Evolutionary conservation across 108 stramenopile genomes (phyloP), one percentile per base, ranked within the genome.

Genomic region (Ochromonas danica): DNA sequence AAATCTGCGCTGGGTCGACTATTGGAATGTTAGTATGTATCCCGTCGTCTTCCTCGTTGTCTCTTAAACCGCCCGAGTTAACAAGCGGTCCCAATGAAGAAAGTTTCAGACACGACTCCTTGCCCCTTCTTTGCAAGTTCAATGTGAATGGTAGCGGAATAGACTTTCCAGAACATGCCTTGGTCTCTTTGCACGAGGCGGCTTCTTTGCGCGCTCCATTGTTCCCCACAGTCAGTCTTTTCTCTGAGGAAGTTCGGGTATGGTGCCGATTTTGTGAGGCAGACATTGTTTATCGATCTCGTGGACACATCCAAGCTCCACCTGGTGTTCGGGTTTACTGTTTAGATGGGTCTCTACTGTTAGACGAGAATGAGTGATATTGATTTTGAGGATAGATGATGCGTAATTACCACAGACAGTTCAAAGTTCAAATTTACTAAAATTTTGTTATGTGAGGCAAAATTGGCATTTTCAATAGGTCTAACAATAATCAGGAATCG

Each of bases 241-340:
- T 67, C 35, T 35, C 63, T 6, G 63, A 67, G 35, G 31, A 67
- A 10, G 25, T 25, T 14, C 17, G 63, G 27, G 63, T 67, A 6
- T 67, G 63, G 63, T 67, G 63, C 25, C 63, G 63, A 3, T 33
- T 67, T 31, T 67, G 63, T 36, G 63, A 22, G 6, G 63, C 63
- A 25, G 63, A 67, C 25, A 67, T 67, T 14, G 63, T 67, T 25
- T 67, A 67, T 33, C 63, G 63, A 35, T 28, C 27, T 10, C 17
- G 63, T 31, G 63, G 10, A 6, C 3, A 6, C 25, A 67, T 67
- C 63, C 30, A 25, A 35, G 63, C 63, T 33, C 63, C 63, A 10
- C 17, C 17, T 35, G 31, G 31, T 67, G 31, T 6, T 28, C 63
- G 63, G 27, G 31, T 67, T 25, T 67, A 67, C 35, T 67, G 63